phyloP scores from a whole-genome alignment of 192 early-diverging fungal species.

The Geranomyces michiganensis region DNA sequence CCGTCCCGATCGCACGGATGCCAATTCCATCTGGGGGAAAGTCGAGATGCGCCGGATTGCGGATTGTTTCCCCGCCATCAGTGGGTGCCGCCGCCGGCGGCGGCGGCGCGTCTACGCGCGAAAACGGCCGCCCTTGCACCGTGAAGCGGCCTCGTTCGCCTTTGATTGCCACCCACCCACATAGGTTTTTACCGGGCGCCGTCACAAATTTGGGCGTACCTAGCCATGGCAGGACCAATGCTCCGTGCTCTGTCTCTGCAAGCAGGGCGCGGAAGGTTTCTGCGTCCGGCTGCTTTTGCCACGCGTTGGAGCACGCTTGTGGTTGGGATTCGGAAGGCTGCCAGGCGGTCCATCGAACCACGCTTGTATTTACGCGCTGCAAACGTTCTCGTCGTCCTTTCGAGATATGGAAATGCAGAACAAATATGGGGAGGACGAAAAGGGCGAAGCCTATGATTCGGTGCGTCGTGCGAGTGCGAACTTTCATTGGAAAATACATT shows the following conservation, averaged over 20 bases:
- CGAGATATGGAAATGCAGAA: neutral
- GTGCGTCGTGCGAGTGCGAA: no score
- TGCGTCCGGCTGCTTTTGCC: conserved; percentile 4
- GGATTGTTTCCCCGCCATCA: neutral
- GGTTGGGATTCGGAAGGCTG: neutral
- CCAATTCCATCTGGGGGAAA: conserved; percentile 14
- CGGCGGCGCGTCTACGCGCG: neutral
- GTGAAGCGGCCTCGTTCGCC: neutral
- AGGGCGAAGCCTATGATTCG: neutral
- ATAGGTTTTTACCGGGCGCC: conserved; percentile 5
- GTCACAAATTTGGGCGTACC: neutral
- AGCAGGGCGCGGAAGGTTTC: conserved; percentile 2
- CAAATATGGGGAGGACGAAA: neutral
- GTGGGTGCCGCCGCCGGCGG: neutral
- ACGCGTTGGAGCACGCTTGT: neutral
- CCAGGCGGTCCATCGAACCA: conserved; percentile 26
- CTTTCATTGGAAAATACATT: no score
- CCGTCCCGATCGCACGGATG: conserved; percentile 10
- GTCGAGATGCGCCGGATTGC: neutral
- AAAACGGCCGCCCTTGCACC: neutral
- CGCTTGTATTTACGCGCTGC: neutral
- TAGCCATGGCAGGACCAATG: conserved; percentile 17
- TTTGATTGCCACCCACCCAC: conserved; percentile 28
- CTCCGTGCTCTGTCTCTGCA: conserved; percentile 1
- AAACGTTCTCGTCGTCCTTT: neutral